Evolutionary conservation across 768 basidiomycete species (phyloP).

Genomic region (Clitopilus passeckerianus): DNA sequence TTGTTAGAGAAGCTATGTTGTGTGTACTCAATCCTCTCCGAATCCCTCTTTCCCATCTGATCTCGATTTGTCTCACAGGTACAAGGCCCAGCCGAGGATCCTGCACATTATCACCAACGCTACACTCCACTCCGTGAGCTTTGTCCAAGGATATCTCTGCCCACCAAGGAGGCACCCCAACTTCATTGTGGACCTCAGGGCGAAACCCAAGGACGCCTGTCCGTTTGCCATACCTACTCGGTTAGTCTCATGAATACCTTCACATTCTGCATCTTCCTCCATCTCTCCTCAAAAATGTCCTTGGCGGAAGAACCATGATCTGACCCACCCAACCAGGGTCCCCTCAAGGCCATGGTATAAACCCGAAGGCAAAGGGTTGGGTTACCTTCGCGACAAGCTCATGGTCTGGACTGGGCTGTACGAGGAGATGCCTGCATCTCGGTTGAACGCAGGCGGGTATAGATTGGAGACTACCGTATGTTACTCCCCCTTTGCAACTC

Average conservation of each 20-base stretch:
- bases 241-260: too few relatives aligned
- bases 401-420: constrained; percentile 27
- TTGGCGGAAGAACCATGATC: not conserved
- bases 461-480: constrained; percentile 29
- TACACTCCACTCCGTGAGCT: constrained; percentile 17
- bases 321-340: constrained; percentile 15
- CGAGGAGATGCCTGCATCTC: constrained; percentile 32
- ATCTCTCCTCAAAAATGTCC: not conserved
- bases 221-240: constrained; percentile 29
- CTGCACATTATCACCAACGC: constrained; percentile 20
- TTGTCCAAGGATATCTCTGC: constrained; percentile 30
- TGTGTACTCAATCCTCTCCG: constrained; percentile 11
- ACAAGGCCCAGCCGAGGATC: constrained; percentile 29
- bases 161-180: constrained; percentile 27
- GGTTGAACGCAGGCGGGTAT: constrained; percentile 26
- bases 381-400: constrained; percentile 21
- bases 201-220: constrained; percentile 14
- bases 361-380: constrained; percentile 24
- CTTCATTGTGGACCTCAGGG: constrained; percentile 18
- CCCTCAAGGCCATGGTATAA: constrained; percentile 43
- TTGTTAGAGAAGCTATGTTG: constrained; percentile 45
- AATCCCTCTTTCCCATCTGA: not conserved
- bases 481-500: not conserved
- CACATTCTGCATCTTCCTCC: too few relatives aligned
- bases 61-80: constrained; percentile 17